These are phyloP conservation scores for Striga asiatica DNA, from an alignment of 257 asterid genomes.

Conservation along the genomic window DNA sequence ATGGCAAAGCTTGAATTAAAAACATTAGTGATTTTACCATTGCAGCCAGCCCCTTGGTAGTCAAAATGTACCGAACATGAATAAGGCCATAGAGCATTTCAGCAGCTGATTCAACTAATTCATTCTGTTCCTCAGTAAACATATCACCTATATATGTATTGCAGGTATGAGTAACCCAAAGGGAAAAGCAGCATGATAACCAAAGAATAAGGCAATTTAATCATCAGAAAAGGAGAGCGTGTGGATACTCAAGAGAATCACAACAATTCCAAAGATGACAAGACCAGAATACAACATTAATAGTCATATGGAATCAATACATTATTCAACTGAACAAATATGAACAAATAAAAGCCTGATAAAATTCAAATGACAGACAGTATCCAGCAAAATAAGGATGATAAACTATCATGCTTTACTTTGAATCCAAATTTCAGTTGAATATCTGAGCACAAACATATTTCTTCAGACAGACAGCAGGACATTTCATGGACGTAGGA, in stretches of 20 bases:
- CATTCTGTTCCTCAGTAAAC: constrained; percentile 95
- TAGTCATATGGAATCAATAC: background rate
- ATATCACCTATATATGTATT: constrained; percentile 48
- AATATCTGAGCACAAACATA: background rate
- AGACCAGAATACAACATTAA: background rate
- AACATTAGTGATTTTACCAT: constrained; percentile 41
- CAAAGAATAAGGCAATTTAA: background rate
- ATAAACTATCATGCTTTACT: background rate
- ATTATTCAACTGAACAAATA: background rate
- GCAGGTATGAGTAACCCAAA: constrained; percentile 6
- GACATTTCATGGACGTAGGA: background rate
- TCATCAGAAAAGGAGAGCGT: background rate
- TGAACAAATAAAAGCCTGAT: too few relatives aligned
- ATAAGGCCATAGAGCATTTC: constrained; percentile 95
- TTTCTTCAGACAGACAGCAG: background rate
- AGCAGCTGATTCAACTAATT: constrained; percentile 93
- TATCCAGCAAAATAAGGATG: background rate
- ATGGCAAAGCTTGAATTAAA: background rate
- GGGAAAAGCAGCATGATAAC: background rate
- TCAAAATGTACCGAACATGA: constrained; percentile 80
- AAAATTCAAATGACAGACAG: too few relatives aligned
- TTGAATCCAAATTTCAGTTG: background rate
- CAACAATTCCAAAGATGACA: background rate
- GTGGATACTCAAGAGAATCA: background rate
- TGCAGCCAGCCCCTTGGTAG: constrained; percentile 91